These are phyloP conservation scores for Ilyonectria mors-panacis DNA, from an alignment of 2,329 filamentous ascomycete species.

Conservation along the genomic window DNA sequence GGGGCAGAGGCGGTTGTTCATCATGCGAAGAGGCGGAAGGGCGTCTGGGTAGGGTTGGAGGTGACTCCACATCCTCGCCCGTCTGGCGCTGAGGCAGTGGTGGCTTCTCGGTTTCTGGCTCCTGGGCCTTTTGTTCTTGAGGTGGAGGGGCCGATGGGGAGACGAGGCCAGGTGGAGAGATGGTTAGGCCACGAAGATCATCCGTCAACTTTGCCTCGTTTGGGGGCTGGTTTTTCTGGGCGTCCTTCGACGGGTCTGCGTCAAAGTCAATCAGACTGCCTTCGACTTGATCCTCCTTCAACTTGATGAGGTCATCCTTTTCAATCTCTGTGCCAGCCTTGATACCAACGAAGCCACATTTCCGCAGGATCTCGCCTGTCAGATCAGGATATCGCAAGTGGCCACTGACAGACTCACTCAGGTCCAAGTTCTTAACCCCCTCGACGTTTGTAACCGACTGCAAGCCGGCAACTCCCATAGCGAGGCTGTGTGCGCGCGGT, in stretches of 20 bases:
- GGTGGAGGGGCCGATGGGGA: slow-evolving; percentile 38
- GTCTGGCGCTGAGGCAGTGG: slow-evolving; percentile 35
- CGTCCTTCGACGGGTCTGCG: slow-evolving; percentile 29
- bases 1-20: slow-evolving; percentile 31
- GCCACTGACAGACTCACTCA: slow-evolving; percentile 67
- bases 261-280: slow-evolving; percentile 52
- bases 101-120: slow-evolving; percentile 24
- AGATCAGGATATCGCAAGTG: slow-evolving; percentile 68
- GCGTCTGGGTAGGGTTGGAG: slow-evolving; percentile 34
- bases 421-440: slow-evolving; percentile 72
- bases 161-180: slow-evolving; percentile 46
- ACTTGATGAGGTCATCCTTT: slow-evolving; percentile 65
- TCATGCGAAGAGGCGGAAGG: slow-evolving; percentile 29
- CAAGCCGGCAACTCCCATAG: slow-evolving; percentile 87
- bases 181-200: slow-evolving; percentile 48
- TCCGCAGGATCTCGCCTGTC: slow-evolving; percentile 65
- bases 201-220: slow-evolving; percentile 39
- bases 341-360: slow-evolving; percentile 66
- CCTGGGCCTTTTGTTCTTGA: slow-evolving; percentile 15
- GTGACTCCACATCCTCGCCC: slow-evolving; percentile 11
- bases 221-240: slow-evolving; percentile 31
- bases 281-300: slow-evolving; percentile 57
- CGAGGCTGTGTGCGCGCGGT: slow-evolving; percentile 87
- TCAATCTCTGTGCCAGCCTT: slow-evolving; percentile 63
- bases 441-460: slow-evolving; percentile 79